Evolutionary conservation across 2,329 filamentous ascomycete genomes (phyloP), one percentile per base, ranked within the genome.

Genomic region (Pseudogymnoascus sp.): DNA sequence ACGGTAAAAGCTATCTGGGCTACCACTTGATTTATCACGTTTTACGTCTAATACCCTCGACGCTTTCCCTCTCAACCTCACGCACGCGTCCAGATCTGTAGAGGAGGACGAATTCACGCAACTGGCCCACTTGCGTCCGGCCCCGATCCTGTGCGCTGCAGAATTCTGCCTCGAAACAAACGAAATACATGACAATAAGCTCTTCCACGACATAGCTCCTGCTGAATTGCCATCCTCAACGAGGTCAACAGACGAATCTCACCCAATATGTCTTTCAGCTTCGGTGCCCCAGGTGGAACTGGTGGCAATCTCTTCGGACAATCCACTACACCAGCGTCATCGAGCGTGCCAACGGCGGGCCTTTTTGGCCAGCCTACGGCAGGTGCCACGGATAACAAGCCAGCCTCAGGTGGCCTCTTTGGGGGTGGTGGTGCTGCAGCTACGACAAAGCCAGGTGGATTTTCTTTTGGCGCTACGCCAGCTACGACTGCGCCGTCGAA

Each of bases 221-320:
- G 12, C 12, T n/a, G 21, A 49, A 25, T 28, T 49, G 23, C 23
- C 43, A 49, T 49, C 16, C 23, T 28, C 23, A 23, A 49, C 21
- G 43, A 49, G 21, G 23, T 49, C 21, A 49, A 28, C 43, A 5
- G 6, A n/a, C 43, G 12, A 14, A 28, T 16, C 43, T 49, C 43
- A 12, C 43, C 23, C 52, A 62, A 31, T 52, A 75, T 75, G 72
- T 71, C 74, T 33, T 72, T 75, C 62, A 69, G 37, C 63, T 77
- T 77, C 64, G 72, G 74, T 45, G 45, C 28, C 59, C 38, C 64
- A 14, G 62, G 67, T 33, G 60, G 35, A 59, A 28, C 55, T 33
- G 35, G 35, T 23, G 37, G 61, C n/a, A 67, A 43, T 12, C 18
- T 18, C 23, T 40, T 40, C 33, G 59, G 59, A 41, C 61, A 63